Evolutionary conservation across 169 alveolate genomes (phyloP).

Genomic region (Eimeria necatrix): DNA sequence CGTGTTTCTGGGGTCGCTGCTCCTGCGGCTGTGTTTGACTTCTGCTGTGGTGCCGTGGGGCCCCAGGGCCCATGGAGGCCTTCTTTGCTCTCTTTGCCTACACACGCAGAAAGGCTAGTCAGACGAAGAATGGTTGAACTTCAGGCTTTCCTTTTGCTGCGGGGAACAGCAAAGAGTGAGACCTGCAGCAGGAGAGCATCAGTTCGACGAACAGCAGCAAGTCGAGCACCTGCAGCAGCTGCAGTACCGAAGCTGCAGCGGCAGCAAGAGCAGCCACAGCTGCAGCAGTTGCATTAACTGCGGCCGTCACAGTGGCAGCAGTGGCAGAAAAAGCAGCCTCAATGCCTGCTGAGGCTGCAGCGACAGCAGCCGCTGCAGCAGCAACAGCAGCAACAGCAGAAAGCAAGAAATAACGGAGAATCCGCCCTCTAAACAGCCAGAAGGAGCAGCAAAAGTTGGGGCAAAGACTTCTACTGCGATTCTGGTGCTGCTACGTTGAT

Average conservation of each 20-base stretch:
- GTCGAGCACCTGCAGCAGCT: neutral
- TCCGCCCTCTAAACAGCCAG: neutral
- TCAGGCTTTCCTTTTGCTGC: neutral
- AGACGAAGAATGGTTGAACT: neutral
- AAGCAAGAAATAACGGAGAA: neutral
- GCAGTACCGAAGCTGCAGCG: neutral
- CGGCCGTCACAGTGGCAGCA: neutral
- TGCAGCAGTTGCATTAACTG: neutral
- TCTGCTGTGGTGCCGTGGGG: neutral
- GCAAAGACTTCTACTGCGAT: neutral
- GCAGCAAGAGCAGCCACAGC: neutral
- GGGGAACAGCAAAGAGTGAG: neutral
- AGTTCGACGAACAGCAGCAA: neutral
- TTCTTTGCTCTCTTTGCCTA: neutral
- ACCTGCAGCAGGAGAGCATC: slow-evolving; percentile 3
- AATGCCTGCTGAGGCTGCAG: neutral
- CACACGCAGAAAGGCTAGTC: neutral
- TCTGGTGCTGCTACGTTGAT: neutral
- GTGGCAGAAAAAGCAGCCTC: neutral
- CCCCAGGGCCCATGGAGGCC: neutral
- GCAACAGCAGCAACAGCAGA: neutral
- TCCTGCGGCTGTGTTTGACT: neutral
- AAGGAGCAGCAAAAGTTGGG: neutral
- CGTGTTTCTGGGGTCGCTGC: neutral
- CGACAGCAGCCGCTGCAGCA: neutral